phyloP scores from a whole-genome alignment of 2,329 filamentous ascomycete genomes.

The Penicillium fuscoglaucum region DNA sequence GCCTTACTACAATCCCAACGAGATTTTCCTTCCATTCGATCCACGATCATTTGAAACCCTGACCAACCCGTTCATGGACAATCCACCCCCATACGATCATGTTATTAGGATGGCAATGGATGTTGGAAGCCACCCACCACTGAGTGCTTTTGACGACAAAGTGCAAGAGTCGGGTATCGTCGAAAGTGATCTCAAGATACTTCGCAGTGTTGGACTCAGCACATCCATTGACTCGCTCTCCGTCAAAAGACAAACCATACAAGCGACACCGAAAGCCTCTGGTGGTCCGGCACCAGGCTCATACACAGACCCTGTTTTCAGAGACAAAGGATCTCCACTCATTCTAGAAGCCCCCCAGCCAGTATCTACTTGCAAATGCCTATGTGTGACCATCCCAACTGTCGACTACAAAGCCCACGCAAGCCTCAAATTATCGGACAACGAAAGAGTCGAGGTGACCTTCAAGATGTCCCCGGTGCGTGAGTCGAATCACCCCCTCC shows the following conservation, averaged over 20 bases:
- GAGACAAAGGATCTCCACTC: not conserved
- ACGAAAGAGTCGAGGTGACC: slow-evolving; percentile 10
- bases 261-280: not conserved
- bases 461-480: slow-evolving; percentile 9
- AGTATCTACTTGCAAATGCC: not conserved
- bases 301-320: not conserved
- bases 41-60: not conserved
- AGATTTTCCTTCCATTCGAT: too few species aligned
- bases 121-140: not conserved
- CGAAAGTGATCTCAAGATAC: not conserved
- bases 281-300: not conserved
- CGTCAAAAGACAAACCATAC: not conserved
- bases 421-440: slow-evolving; percentile 1
- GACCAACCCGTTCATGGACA: not conserved
- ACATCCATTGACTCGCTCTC: not conserved
- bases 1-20: not conserved
- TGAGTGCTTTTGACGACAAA: not conserved
- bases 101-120: not conserved
- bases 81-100: not conserved
- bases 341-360: not conserved
- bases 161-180: not conserved
- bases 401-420: not conserved
- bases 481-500: slow-evolving; percentile 3
- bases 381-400: not conserved
- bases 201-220: not conserved